Conservation (phyloP, 192 early-diverging fungal species). For the Backusella circina region DNA sequence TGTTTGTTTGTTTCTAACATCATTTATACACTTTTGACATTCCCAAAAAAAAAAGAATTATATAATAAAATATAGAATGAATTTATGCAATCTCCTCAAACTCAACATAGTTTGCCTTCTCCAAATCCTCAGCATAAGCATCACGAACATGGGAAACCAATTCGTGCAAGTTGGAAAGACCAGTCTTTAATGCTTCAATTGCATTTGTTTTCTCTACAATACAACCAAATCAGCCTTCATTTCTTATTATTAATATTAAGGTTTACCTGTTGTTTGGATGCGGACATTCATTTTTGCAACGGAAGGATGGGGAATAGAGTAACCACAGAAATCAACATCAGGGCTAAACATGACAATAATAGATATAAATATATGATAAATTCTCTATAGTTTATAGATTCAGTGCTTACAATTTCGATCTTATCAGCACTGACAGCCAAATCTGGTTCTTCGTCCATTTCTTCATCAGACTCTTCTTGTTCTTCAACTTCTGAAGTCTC, state of each 20-base stretch:
- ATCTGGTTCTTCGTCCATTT: constrained; percentile 37
- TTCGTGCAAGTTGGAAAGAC: constrained; percentile 76
- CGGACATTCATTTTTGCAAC: constrained; percentile 88
- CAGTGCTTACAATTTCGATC: constrained; percentile 43
- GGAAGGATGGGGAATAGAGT: constrained; percentile 96
- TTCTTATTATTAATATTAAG: background rate
- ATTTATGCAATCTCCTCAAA: constrained; percentile 22
- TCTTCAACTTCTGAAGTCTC: background rate
- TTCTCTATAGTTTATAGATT: background rate
- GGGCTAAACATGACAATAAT: constrained; percentile 48
- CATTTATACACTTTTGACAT: background rate
- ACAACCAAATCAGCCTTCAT: background rate
- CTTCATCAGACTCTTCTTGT: constrained; percentile 18
- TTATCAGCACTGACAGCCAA: constrained; percentile 36
- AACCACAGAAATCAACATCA: constrained; percentile 89
- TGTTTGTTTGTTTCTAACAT: background rate
- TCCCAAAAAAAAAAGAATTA: background rate
- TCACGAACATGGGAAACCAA: constrained; percentile 66
- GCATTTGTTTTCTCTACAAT: constrained; percentile 69
- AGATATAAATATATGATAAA: background rate
- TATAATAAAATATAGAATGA: background rate
- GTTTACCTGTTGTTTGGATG: constrained; percentile 83
- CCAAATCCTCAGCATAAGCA: constrained; percentile 58
- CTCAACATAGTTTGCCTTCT: constrained; percentile 51
- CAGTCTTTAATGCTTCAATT: constrained; percentile 81